phyloP scores from a whole-genome alignment of 2,329 filamentous ascomycete species.

The Colletotrichum australisinense region DNA sequence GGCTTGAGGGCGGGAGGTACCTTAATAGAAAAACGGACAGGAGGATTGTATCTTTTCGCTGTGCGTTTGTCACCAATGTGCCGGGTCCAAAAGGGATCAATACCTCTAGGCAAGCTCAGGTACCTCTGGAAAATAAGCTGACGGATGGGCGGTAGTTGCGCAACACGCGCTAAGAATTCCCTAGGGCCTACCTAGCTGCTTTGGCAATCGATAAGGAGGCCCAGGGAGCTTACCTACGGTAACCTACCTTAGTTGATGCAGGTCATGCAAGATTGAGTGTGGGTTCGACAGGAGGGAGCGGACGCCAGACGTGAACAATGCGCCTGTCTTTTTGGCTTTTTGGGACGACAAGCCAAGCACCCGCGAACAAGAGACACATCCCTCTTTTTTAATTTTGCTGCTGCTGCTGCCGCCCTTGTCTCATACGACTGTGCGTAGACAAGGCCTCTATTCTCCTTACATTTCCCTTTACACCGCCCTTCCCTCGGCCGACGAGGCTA shows the following conservation, averaged over 20 bases:
- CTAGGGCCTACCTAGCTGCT: background rate
- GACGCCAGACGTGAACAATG: constrained; percentile 29
- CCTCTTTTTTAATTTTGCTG: constrained; percentile 1
- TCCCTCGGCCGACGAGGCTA: background rate
- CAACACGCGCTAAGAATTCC: constrained; percentile 10
- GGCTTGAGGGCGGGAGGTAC: constrained; percentile 26
- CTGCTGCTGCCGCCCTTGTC: constrained; percentile 1
- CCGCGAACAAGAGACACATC: background rate
- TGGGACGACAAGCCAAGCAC: constrained; percentile 12
- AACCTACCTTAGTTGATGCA: constrained; percentile 9
- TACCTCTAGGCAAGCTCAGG: background rate
- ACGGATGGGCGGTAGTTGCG: background rate
- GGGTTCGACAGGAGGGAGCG: constrained; percentile 9
- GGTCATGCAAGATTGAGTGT: constrained; percentile 29
- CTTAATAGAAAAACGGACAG: constrained; percentile 18
- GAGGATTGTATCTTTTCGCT: background rate
- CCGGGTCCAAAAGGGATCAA: too few relatives aligned
- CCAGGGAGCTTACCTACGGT: too few relatives aligned
- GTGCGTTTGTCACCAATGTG: too few relatives aligned
- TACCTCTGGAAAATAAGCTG: background rate
- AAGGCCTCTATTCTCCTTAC: constrained; percentile 10
- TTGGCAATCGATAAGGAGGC: constrained; percentile 26
- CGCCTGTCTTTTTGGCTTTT: constrained; percentile 14
- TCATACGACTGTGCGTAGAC: constrained; percentile 21
- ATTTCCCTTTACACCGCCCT: constrained; percentile 24